Evolutionary conservation across 257 asterid species (phyloP).

Genomic region (Galeopsis tetrahit): DNA sequence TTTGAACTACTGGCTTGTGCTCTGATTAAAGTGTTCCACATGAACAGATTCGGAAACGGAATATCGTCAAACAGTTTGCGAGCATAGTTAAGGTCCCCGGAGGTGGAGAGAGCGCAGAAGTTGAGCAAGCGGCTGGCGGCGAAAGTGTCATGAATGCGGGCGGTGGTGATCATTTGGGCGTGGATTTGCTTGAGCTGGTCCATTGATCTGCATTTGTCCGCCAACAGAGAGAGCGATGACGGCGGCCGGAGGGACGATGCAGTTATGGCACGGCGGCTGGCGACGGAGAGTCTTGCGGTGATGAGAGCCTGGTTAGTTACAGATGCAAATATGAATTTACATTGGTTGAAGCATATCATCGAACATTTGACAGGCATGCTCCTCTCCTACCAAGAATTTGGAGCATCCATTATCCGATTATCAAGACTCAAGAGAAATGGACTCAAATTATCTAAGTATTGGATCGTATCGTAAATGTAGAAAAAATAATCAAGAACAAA

Average conservation of each 20-base stretch:
- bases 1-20: constrained; percentile 52
- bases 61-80: constrained; percentile 46
- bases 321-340: background rate
- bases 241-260: constrained; percentile 30
- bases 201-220: constrained; percentile 66
- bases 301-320: background rate
- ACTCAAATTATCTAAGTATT: too few relatives aligned
- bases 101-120: constrained; percentile 68
- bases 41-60: constrained; percentile 60
- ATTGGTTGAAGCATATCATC: background rate
- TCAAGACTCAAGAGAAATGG: too few relatives aligned
- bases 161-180: constrained; percentile 71
- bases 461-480: too few relatives aligned
- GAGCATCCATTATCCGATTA: background rate
- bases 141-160: constrained; percentile 66
- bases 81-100: constrained; percentile 66
- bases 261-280: constrained; percentile 34
- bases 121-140: constrained; percentile 84
- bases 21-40: constrained; percentile 93
- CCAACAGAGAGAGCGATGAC: constrained; percentile 45
- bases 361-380: background rate
- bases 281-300: constrained; percentile 22
- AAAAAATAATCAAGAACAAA: too few relatives aligned
- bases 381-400: background rate
- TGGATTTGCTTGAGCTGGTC: constrained; percentile 76